These are phyloP conservation scores for Agaricus subrufescens DNA, from an alignment of 768 basidiomycete species.

Conservation along the genomic window DNA sequence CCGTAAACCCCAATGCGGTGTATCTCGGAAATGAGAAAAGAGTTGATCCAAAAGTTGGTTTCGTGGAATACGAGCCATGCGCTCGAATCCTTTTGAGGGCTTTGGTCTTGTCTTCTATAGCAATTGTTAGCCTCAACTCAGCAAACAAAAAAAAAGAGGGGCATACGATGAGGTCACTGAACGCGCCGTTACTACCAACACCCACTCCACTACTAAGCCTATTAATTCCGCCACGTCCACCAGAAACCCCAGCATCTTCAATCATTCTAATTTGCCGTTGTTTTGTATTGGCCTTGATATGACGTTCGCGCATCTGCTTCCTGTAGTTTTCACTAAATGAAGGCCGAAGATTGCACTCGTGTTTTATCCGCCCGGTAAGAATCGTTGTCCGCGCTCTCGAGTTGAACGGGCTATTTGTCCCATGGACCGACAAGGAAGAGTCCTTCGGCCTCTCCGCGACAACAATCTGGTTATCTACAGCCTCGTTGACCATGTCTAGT, in stretches of 20 bases:
- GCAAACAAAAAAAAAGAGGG: conserved; percentile 4
- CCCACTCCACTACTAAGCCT: conserved; percentile 73
- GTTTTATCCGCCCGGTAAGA: conserved; percentile 74
- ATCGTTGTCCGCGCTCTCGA: conserved; percentile 72
- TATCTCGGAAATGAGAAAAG: conserved; percentile 73
- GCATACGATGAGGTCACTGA: conserved; percentile 65
- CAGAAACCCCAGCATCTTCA: conserved; percentile 63
- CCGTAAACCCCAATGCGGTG: conserved; percentile 79
- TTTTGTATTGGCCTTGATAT: conserved; percentile 62
- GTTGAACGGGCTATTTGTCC: conserved; percentile 34
- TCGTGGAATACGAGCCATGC: conserved; percentile 87
- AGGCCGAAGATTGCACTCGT: conserved; percentile 73
- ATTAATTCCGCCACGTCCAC: conserved; percentile 71
- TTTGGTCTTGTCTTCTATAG: conserved; percentile 64
- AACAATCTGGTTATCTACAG: conserved; percentile 82
- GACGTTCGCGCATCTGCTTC: conserved; percentile 67
- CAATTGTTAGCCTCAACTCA: conserved; percentile 7
- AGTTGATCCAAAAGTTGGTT: conserved; percentile 85
- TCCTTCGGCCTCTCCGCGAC: conserved; percentile 81
- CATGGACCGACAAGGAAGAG: conserved; percentile 28
- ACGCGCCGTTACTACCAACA: conserved; percentile 50
- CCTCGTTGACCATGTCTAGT: conserved; percentile 81
- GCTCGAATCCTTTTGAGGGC: conserved; percentile 72
- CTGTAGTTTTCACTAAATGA: conserved; percentile 64
- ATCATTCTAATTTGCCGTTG: conserved; percentile 65